Percentiles rank a stretch among this genome's conserved stretches.
phyloP scores from a whole-genome alignment of 73 alveolate genomes.

The Tetrahymena borealis region DNA sequence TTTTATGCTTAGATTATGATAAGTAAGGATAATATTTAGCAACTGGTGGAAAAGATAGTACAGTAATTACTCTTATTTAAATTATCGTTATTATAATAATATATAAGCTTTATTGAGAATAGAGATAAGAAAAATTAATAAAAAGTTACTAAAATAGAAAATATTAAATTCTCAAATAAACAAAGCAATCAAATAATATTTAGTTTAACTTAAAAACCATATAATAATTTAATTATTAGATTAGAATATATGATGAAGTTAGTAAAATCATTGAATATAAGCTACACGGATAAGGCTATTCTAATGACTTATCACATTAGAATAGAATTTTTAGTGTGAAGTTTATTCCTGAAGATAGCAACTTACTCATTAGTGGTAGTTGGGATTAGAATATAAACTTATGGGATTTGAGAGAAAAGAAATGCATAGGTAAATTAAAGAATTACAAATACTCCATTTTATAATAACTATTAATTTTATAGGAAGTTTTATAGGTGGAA shows the following conservation, averaged over 20 bases:
- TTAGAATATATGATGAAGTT: conserved; percentile 36
- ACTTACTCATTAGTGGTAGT: conserved; percentile 65
- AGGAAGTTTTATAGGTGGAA: conserved; percentile 61
- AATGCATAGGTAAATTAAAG: not conserved
- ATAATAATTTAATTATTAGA: not conserved
- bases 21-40: conserved; percentile 11
- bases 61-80: not conserved
- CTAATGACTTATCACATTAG: conserved; percentile 50
- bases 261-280: not conserved
- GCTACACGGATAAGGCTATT: conserved; percentile 5
- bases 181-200: too few species aligned
- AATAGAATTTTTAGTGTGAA: conserved; percentile 73
- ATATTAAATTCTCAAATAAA: too few species aligned
- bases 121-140: too few species aligned
- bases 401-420: conserved; percentile 59
- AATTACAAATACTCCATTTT: not conserved
- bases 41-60: conserved; percentile 39
- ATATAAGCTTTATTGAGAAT: too few species aligned
- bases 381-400: conserved; percentile 68
- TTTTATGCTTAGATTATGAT: conserved; percentile 9
- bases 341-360: conserved; percentile 40
- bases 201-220: too few species aligned
- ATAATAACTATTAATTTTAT: not conserved
- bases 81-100: too few species aligned
- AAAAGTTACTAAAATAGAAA: too few species aligned